Base-by-base conservation (phyloP, 1,284 basidiomycete genomes). In the Ustilago curta region DNA sequence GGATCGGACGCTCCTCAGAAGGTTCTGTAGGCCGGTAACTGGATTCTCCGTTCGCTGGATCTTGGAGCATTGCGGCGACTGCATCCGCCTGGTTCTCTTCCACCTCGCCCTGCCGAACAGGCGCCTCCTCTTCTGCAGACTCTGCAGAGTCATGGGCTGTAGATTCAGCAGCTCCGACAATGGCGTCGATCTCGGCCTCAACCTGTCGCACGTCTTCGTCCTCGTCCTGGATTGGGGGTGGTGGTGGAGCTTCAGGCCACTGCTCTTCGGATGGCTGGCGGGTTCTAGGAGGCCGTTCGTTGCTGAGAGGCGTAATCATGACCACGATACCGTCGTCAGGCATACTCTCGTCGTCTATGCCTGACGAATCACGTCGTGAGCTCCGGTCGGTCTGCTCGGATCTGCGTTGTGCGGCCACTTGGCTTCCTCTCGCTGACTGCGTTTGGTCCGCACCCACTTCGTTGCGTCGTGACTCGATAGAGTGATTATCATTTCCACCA, bases 201-300 rank as follows among this genome's bases (percentile, higher is more conserved):
- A 70, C 45, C 37, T 70, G 68, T 44, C 64, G 29, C 48, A 47
- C 35, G 39, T 65, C 62, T 19, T 57, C 56, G 2, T 70, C 68
- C 7, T 54, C 60, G 18, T 61, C 68, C n/a, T 70, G 57, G 52
- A 70, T 61, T 11, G 53, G 58, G 5, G 68, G 68, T 31, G 68
- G 58, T 9, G 58, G 25, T 18, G 51, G 53, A n/a, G 39, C 45
- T 47, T 48, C 48, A 8, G 68, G 37, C 68, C 61, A 70, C 18
- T 49, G 57, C 12, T 29, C 35, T 23, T 42, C 29, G 27, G 40
- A n/a, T 18, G 48, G 14, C 7, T n/a, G 3, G 18, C 14, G 42
- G 29, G 16, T n/a, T 14, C 25, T 2, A 29, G 16, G 11, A 23
- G 21, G 19, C 27, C n/a, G 25, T 47, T 52, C 29, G 1, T 19